Conservation (phyloP, 352 stramenopile species). For the Phytophthora chlamydospora region DNA sequence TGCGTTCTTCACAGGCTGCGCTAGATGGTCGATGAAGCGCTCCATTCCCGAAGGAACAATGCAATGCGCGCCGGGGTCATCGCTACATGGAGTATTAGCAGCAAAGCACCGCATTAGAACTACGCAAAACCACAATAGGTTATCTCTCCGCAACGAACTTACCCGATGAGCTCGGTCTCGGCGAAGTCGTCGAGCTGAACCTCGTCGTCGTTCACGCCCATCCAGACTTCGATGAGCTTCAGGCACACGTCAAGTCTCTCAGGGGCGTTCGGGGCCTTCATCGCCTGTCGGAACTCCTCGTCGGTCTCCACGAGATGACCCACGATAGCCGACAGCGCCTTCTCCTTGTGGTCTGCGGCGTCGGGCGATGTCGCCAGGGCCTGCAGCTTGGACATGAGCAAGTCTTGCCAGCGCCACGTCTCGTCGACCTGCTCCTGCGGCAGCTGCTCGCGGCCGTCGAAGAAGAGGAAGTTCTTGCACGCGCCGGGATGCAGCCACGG, state of each 20-base stretch:
- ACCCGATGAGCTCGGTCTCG: constrained; percentile 62
- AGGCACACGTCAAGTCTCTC: constrained; percentile 47
- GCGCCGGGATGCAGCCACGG: constrained; percentile 59
- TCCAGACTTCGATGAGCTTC: constrained; percentile 62
- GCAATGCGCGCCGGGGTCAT: constrained; percentile 56
- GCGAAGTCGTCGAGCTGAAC: constrained; percentile 67
- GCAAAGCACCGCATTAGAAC: constrained; percentile 2
- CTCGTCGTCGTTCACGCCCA: constrained; percentile 51
- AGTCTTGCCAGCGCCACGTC: constrained; percentile 54
- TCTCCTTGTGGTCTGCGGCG: constrained; percentile 10
- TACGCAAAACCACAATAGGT: background rate
- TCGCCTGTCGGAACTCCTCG: constrained; percentile 21
- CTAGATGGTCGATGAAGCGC: constrained; percentile 49
- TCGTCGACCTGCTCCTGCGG: constrained; percentile 34
- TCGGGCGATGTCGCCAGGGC: constrained; percentile 31
- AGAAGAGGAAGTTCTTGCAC: constrained; percentile 59
- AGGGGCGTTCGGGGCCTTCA: constrained; percentile 31
- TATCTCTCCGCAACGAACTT: constrained; percentile 2
- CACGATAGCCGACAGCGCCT: constrained; percentile 46
- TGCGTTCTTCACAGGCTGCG: constrained; percentile 30
- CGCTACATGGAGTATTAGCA: constrained; percentile 26
- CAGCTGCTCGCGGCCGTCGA: constrained; percentile 35
- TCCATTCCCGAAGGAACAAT: constrained; percentile 61
- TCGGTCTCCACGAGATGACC: constrained; percentile 36
- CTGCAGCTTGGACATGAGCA: constrained; percentile 54